Base-by-base conservation (phyloP, 768 basidiomycete species). In the Boletus rubescentipes region DNA sequence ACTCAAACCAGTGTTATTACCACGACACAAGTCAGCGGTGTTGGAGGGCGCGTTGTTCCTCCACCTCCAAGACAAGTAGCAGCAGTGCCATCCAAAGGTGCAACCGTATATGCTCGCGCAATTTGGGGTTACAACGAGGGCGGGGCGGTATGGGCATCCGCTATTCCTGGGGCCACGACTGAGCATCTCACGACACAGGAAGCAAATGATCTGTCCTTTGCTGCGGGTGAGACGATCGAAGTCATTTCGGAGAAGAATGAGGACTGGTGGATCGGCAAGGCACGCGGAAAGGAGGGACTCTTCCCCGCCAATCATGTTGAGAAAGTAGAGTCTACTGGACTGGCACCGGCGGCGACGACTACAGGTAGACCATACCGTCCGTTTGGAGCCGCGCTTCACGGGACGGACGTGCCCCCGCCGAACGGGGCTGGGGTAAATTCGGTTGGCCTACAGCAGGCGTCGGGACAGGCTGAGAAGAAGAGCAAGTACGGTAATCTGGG, bases 201-300 rank as follows among this genome's bases (percentile, higher is more conserved):
- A 61, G 75, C 79, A 12, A 82, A 86, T n/a, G 93, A 96, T 66
- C 76, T 96, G 9, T 81, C 84, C 1, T 93, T 96, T 77, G 67
- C 73, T 26, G 69, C 79, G 0, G 93, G 91, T 4, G 93, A 94
- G 63, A 75, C 83, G 41, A 80, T 96, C 54, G 88, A 91, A 53
- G 78, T 96, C 53, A 67, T 89, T 38, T 81, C 86, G 53, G 89
- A 93, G 66, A 87, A 83, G 41, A 92, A 93, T 53, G 76, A 76
- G 4, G 93, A 94, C 67, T 94, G 93, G 93, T 96, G 91, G 91
- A 82, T 79, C 9, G 92, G 93, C 26, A 76, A 70, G 55, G 62
- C 78, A 51, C 79, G 84, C 32, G 85, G 85, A 23, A 77, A 73
- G 53, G 79, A 85, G 50, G 92, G 86, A 5, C 77, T 93, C 35